A percentile compares a stretch with the other conserved stretches of the same genome.
Evolutionary conservation across 192 early-diverging fungal genomes (phyloP).

Genomic region (Backusella tuberculispora): DNA sequence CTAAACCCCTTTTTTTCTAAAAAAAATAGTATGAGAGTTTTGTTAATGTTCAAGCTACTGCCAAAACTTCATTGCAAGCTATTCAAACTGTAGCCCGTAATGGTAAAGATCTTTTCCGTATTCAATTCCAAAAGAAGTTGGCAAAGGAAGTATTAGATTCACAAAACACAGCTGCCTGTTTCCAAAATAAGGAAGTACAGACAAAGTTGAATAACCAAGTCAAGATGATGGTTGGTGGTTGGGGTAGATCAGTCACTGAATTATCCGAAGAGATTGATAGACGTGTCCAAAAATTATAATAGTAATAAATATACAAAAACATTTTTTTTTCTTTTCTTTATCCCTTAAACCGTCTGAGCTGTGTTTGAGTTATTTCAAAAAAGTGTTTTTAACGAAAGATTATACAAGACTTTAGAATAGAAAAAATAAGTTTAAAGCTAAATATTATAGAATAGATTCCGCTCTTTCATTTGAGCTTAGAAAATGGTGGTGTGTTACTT

Average conservation of each 20-base stretch:
- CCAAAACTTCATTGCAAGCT: slow-evolving; percentile 24
- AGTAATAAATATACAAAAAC: not conserved
- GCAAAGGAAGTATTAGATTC: slow-evolving; percentile 20
- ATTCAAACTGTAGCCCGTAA: slow-evolving; percentile 22
- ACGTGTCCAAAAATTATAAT: slow-evolving; percentile 35
- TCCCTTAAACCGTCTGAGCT: not conserved
- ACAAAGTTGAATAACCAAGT: slow-evolving; percentile 15
- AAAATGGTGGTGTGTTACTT: too few relatives aligned
- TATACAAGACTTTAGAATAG: too few relatives aligned
- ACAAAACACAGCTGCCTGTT: not conserved
- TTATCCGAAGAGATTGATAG: slow-evolving; percentile 33
- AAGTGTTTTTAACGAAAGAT: too few relatives aligned
- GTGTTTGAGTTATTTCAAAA: too few relatives aligned
- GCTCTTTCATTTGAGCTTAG: too few relatives aligned
- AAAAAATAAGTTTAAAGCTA: too few relatives aligned
- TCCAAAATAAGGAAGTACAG: slow-evolving; percentile 23
- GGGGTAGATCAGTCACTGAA: slow-evolving; percentile 25
- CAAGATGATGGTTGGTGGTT: slow-evolving; percentile 28
- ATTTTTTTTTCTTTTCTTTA: not conserved
- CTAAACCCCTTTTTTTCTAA: not conserved
- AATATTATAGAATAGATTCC: too few relatives aligned
- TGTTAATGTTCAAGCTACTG: slow-evolving; percentile 10
- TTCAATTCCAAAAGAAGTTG: slow-evolving; percentile 33
- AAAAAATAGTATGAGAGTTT: slow-evolving; percentile 13
- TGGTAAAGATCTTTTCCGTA: slow-evolving; percentile 29